Evolutionary conservation across 208 protist species (phyloP).

Genomic region (Leishmania turanica): DNA sequence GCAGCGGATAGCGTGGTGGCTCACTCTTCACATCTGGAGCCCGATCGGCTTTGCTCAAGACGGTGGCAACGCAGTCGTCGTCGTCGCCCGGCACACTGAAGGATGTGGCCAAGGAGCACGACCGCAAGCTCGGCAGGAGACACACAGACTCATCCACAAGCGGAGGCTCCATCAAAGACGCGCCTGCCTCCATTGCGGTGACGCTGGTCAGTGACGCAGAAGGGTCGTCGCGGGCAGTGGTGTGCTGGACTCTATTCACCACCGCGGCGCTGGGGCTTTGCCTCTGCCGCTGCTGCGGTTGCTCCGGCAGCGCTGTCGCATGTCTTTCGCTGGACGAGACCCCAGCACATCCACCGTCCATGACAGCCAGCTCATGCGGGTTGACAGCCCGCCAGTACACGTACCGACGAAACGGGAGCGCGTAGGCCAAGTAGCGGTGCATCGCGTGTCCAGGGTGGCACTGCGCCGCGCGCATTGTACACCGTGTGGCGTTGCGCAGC

Average conservation of each 20-base stretch:
- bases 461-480: conserved; percentile 59
- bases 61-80: not conserved
- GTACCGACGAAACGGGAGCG: conserved; percentile 75
- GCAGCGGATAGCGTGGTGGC: not conserved
- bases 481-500: conserved; percentile 70
- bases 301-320: not conserved
- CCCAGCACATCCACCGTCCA: not conserved
- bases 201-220: not conserved
- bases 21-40: not conserved
- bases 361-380: not conserved
- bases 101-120: conserved; percentile 10
- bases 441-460: conserved; percentile 49
- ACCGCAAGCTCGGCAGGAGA: conserved; percentile 1
- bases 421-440: conserved; percentile 68
- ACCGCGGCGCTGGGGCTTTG: not conserved
- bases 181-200: not conserved
- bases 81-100: not conserved
- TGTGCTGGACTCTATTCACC: not conserved
- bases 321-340: not conserved
- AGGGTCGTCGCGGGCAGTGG: not conserved
- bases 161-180: not conserved
- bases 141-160: not conserved
- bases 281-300: not conserved
- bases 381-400: conserved; percentile 32
- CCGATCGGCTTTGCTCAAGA: not conserved